Evolutionary conservation across 176 grass and related monocot species (phyloP).

Genomic region (Oryza coarctata): DNA sequence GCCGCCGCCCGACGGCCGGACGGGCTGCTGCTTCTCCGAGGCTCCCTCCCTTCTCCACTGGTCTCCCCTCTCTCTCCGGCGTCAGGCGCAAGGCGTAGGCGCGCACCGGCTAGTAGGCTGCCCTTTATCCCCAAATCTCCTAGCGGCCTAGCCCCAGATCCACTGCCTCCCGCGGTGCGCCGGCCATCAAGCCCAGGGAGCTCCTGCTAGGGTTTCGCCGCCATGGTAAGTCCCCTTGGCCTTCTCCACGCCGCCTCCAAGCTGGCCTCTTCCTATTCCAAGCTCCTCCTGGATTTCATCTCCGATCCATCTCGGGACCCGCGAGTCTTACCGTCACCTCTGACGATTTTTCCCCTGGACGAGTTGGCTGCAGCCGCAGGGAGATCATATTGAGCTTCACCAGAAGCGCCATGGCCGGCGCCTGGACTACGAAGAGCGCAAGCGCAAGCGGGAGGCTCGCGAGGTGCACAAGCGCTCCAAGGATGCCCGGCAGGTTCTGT

Average conservation of each 20-base stretch:
- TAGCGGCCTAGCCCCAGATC: too few relatives aligned
- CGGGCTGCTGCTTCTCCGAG: too few relatives aligned
- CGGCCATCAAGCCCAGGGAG: too few relatives aligned
- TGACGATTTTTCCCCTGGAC: slow-evolving; percentile 17
- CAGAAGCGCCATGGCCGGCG: slow-evolving; percentile 87
- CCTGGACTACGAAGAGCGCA: slow-evolving; percentile 63
- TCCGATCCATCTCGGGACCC: not conserved
- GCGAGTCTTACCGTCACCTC: not conserved
- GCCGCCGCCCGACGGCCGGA: too few relatives aligned
- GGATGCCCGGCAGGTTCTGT: slow-evolving; percentile 53
- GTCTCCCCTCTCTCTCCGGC: too few relatives aligned
- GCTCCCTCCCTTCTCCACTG: too few relatives aligned
- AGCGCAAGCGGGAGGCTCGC: slow-evolving; percentile 82
- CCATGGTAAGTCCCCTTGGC: slow-evolving; percentile 24
- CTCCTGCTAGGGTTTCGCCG: slow-evolving; percentile 27
- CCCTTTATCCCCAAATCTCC: too few relatives aligned
- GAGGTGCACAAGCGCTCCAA: slow-evolving; percentile 63
- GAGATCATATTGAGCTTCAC: slow-evolving; percentile 75
- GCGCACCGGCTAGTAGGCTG: too few relatives aligned
- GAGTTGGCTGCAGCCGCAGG: slow-evolving; percentile 67
- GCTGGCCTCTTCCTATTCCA: not conserved
- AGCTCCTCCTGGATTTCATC: not conserved
- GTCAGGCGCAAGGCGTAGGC: too few relatives aligned
- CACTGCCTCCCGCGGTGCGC: too few relatives aligned
- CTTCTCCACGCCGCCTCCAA: not conserved